Conservation (phyloP, 2,329 filamentous ascomycete species). For the Hypoxylon sp. region DNA sequence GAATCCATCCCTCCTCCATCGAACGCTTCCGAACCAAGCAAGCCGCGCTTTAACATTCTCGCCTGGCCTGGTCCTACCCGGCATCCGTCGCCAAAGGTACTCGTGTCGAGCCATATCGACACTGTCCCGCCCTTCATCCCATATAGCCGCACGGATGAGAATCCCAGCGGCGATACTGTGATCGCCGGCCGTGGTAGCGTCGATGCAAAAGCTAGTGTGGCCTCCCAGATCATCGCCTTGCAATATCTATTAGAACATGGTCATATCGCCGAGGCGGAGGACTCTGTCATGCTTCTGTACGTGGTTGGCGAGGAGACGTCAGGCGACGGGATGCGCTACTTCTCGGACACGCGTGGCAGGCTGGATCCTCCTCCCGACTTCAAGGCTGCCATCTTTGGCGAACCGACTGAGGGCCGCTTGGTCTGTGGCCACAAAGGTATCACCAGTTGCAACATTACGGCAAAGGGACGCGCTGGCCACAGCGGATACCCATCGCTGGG, state of each 20-base stretch:
- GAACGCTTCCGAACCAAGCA: slow-evolving; percentile 50
- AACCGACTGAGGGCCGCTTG: slow-evolving; percentile 90
- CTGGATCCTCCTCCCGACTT: slow-evolving; percentile 57
- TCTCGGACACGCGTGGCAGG: slow-evolving; percentile 56
- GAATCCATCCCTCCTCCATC: slow-evolving; percentile 57
- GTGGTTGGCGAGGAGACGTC: slow-evolving; percentile 86
- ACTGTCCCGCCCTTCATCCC: slow-evolving; percentile 79
- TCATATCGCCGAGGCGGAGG: slow-evolving; percentile 57
- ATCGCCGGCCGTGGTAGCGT: slow-evolving; percentile 82
- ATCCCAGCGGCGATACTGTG: slow-evolving; percentile 59
- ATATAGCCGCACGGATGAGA: slow-evolving; percentile 69
- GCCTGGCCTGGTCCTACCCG: slow-evolving; percentile 70
- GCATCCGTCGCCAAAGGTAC: slow-evolving; percentile 66
- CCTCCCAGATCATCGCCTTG: slow-evolving; percentile 79
- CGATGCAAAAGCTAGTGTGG: slow-evolving; percentile 78
- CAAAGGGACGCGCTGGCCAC: slow-evolving; percentile 83
- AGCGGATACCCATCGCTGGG: slow-evolving; percentile 94
- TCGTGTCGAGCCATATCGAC: slow-evolving; percentile 88
- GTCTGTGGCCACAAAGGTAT: slow-evolving; percentile 94
- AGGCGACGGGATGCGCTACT: slow-evolving; percentile 82
- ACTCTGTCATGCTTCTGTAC: slow-evolving; percentile 70
- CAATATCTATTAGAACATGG: slow-evolving; percentile 63
- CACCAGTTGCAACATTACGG: slow-evolving; percentile 74
- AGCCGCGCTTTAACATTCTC: slow-evolving; percentile 78
- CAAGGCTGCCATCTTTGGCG: slow-evolving; percentile 86